These are phyloP conservation scores for Corymbia calophylla DNA, from an alignment of 441 rosid species.

Conservation along the genomic window DNA sequence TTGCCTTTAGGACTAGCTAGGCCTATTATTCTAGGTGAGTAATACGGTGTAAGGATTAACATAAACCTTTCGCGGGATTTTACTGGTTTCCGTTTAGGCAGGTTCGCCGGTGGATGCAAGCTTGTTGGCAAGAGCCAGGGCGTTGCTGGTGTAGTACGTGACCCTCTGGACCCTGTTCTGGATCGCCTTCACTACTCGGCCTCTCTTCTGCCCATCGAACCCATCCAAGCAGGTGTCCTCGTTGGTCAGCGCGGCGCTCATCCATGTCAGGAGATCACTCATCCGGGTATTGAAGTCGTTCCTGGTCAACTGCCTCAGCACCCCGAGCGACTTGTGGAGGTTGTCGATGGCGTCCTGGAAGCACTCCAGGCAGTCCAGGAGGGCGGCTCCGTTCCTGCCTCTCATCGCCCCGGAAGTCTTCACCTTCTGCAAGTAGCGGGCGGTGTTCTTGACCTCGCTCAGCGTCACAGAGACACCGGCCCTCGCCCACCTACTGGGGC, in stretches of 20 bases:
- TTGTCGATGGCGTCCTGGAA: slow-evolving; percentile 48
- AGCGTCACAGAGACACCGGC: slow-evolving; percentile 74
- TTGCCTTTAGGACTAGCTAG: not conserved
- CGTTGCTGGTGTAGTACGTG: slow-evolving; percentile 61
- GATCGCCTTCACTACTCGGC: slow-evolving; percentile 18
- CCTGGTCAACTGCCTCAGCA: slow-evolving; percentile 39
- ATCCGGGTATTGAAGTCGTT: slow-evolving; percentile 42
- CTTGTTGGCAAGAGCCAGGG: slow-evolving; percentile 72
- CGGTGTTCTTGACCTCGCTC: slow-evolving; percentile 38
- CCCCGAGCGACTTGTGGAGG: slow-evolving; percentile 52
- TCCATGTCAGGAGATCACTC: slow-evolving; percentile 60
- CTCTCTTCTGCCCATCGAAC: slow-evolving; percentile 28
- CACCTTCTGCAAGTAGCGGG: slow-evolving; percentile 20
- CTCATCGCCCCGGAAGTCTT: slow-evolving; percentile 9
- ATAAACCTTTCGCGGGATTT: not conserved
- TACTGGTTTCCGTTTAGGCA: not conserved
- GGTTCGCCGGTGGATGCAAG: slow-evolving; percentile 38
- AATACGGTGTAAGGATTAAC: not conserved
- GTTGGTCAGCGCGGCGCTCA: slow-evolving; percentile 67
- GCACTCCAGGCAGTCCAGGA: slow-evolving; percentile 61
- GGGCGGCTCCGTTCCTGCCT: slow-evolving; percentile 36
- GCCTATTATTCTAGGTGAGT: not conserved
- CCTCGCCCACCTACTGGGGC: slow-evolving; percentile 81
- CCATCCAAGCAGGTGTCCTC: slow-evolving; percentile 80
- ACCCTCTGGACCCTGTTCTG: slow-evolving; percentile 31